Evolutionary conservation across 2,329 filamentous ascomycete genomes (phyloP).

Genomic region (Pseudogymnoascus sp.): DNA sequence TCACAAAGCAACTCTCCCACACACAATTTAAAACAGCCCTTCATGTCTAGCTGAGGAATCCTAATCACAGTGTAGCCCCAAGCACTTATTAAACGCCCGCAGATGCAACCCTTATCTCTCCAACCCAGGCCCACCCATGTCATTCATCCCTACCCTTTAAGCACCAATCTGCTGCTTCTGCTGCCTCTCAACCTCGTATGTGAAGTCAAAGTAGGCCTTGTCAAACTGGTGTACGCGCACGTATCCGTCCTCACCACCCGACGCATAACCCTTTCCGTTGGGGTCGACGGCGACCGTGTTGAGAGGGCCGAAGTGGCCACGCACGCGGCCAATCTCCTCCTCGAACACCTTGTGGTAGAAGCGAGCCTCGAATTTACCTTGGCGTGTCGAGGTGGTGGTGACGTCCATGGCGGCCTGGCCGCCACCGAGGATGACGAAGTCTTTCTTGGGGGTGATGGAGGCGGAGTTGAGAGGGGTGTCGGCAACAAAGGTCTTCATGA

Average conservation of each 20-base stretch:
- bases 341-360: constrained; percentile 99
- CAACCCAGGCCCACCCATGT: constrained; percentile 5
- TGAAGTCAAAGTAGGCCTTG: constrained; percentile 96
- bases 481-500: constrained; percentile 85
- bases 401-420: constrained; percentile 99
- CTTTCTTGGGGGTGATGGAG: constrained; percentile 88
- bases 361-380: constrained; percentile 98
- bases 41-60: constrained; percentile 6
- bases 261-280: constrained; percentile 84
- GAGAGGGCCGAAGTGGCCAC: constrained; percentile 92
- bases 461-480: constrained; percentile 97
- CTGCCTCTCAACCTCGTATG: constrained; percentile 97
- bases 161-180: constrained; percentile 22
- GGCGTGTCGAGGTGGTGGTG: constrained; percentile 83
- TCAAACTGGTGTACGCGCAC: constrained; percentile 98
- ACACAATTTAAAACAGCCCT: not conserved
- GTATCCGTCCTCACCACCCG: constrained; percentile 96
- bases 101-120: constrained; percentile 21
- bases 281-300: constrained; percentile 96
- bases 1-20: not conserved
- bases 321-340: constrained; percentile 94
- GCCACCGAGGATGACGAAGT: constrained; percentile 95
- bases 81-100: constrained; percentile 21
- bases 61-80: constrained; percentile 7
- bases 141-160: constrained; percentile 15